Base-by-base conservation (phyloP, 1,139 yeast species). In the Sugiyamaella grinbergsii region DNA sequence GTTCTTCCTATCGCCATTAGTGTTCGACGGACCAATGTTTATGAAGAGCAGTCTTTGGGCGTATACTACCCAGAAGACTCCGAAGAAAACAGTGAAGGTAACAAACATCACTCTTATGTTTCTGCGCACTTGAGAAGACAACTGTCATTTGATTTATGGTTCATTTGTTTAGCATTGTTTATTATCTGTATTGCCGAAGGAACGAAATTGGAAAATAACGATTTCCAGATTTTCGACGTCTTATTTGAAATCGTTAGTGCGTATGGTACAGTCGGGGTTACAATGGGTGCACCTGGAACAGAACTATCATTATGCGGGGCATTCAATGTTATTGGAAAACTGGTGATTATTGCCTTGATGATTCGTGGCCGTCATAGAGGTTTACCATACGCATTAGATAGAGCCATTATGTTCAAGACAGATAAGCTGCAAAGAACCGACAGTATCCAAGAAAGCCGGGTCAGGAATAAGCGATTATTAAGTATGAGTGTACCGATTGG, bases 331-430 rank as follows among this genome's bases (percentile, higher is more conserved):
- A 63, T 93, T 8, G 85, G 96, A 1, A 94, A 94, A 63, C 74
- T 93, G 46, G 88, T 91, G 2, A 82, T 93, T 41, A 83, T 89
- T 56, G 94, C 91, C 4, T 81, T 90, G 83, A 82, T 93, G 84
- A 79, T 93, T 47, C 81, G 99, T 72, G 98, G 98, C 8, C 79
- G 97, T 53, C 98, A 91, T 64, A 87, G 99, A 77, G 98, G 98
- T 36, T 75, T 93, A 54, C 99, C 99, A 0, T 90, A 93, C 64
- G 75, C 93, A 0, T 77, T 94, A 52, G 99, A 93, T 69, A 82
- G 98, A 64, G 98, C 99, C 36, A 86, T 93, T 58, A 83, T 93
- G 77, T 70, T 93, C 50, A 95, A 96, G 2, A 80, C 84, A 54
- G 85, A 83, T 10, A 79, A 80, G 55, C 76, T 90, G 76, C 77